phyloP scores from a whole-genome alignment of 2,329 filamentous ascomycete species.

The Alternaria metachromatica region DNA sequence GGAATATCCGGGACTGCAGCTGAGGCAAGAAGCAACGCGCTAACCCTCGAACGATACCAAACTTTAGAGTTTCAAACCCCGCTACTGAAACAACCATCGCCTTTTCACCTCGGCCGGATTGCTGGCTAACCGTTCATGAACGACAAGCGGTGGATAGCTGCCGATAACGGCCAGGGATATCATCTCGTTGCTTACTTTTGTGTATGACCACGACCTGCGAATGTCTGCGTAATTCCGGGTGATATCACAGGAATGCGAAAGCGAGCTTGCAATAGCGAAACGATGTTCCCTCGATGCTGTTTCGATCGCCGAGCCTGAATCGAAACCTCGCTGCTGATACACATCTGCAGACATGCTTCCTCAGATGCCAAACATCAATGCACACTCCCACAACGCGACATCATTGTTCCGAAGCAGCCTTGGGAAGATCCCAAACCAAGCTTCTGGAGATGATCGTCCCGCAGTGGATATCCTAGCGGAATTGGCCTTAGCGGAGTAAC shows the following conservation, averaged over 20 bases:
- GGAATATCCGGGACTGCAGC: conserved; percentile 20
- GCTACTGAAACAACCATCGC: conserved; percentile 23
- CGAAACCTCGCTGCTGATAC: conserved; percentile 36
- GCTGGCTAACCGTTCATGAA: conserved; percentile 1
- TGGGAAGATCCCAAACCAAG: conserved; percentile 7
- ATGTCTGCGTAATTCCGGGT: not conserved
- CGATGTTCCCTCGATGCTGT: conserved; percentile 13
- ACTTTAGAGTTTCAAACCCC: conserved; percentile 34
- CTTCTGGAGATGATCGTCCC: conserved; percentile 32
- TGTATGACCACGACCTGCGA: not conserved
- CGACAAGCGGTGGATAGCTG: not conserved
- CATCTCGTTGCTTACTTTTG: not conserved
- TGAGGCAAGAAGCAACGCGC: conserved; percentile 15
- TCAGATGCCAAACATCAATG: conserved; percentile 44
- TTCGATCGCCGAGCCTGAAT: conserved; percentile 37
- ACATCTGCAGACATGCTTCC: conserved; percentile 17
- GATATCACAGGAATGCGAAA: not conserved
- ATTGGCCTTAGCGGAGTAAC: conserved; percentile 11
- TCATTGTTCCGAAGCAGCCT: conserved; percentile 24
- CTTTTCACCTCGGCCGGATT: conserved; percentile 4
- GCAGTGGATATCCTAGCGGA: conserved; percentile 16
- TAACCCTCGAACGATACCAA: conserved; percentile 27
- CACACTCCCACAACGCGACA: conserved; percentile 20
- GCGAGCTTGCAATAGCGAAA: conserved; percentile 1
- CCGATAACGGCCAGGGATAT: not conserved